Evolutionary conservation across 805 yeast genomes (phyloP).

Genomic region (Pichia paraexigua): DNA sequence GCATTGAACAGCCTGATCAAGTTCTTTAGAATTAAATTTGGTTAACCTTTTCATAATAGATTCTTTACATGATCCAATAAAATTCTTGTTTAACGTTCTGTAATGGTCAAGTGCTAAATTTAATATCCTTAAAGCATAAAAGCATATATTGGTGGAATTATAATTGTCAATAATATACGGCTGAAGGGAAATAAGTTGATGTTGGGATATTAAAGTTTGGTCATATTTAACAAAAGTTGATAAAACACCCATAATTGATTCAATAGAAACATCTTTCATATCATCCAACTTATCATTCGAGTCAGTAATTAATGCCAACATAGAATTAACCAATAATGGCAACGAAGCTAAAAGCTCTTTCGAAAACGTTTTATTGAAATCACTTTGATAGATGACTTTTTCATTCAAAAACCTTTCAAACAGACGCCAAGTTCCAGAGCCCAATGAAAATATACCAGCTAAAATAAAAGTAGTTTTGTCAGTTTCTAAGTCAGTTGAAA

Average conservation of each 20-base stretch:
- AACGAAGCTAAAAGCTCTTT: constrained; percentile 18
- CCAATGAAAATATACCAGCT: constrained; percentile 30
- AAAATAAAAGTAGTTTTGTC: constrained; percentile 18
- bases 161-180: constrained; percentile 51
- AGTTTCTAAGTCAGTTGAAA: neutral
- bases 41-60: constrained; percentile 51
- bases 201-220: constrained; percentile 49
- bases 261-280: constrained; percentile 18
- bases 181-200: constrained; percentile 57
- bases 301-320: constrained; percentile 32
- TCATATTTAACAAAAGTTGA: constrained; percentile 48
- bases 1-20: constrained; percentile 70
- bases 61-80: constrained; percentile 41
- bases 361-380: constrained; percentile 13
- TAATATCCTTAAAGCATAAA: constrained; percentile 47
- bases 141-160: constrained; percentile 34
- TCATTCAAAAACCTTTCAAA: constrained; percentile 43
- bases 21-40: constrained; percentile 49
- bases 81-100: constrained; percentile 40
- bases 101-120: constrained; percentile 39
- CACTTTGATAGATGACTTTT: constrained; percentile 30
- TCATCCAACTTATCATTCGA: constrained; percentile 22
- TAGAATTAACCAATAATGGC: constrained; percentile 26
- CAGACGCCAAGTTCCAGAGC: constrained; percentile 34
- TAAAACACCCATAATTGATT: constrained; percentile 40